Evolutionary conservation across 345 rosid genomes (phyloP), one percentile per base, ranked within the genome.

Genomic region (Dovyalis caffra): DNA sequence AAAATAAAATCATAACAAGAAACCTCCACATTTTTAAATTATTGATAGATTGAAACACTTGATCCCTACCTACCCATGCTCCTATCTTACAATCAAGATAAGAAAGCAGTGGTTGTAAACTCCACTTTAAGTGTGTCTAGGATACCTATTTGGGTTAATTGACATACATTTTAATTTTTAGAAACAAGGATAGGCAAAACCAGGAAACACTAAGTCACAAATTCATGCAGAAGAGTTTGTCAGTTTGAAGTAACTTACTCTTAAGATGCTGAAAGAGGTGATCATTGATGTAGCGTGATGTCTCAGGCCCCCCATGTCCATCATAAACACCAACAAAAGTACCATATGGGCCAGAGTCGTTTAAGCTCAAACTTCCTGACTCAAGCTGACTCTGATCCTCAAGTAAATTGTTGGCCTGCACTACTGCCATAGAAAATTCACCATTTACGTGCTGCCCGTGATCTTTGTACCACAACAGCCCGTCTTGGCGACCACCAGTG

Each of bases 361-460:
- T 78, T 26, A 83, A 66, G 78, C 88, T 84, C 81, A 92, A 86
- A 72, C 85, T 76, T 67, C 96, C 96, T n/a, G 97, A 90, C 87
- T 90, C 97, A 68, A 92, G 68, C 87, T 92, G 97, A 77, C 97
- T 89, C 78, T 92, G 97, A 81, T 92, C 97, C 88, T 92, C 97
- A 2, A 90, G 96, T 74, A 92, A 84, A 84, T 86, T 89, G 75
- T 92, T 92, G 76, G 97, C 97, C 84, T 92, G 97, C 65, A 92
- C 96, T 23, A 92, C 97, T 29, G 97, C 92, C 96, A 92, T 92
- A 7, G 97, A 92, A 80, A 92, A 92, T 71, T 92, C 97, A 79
- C 97, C 97, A 85, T 40, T 84, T 15, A 85, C 62, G 78, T 92
- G 96, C 28, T 90, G 96, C 56, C 92, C 97, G 14, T 75, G 73